Evolutionary conservation across 768 basidiomycete species (phyloP), one percentile per base, ranked within the genome.

Genomic region (Leccinum arenicola): DNA sequence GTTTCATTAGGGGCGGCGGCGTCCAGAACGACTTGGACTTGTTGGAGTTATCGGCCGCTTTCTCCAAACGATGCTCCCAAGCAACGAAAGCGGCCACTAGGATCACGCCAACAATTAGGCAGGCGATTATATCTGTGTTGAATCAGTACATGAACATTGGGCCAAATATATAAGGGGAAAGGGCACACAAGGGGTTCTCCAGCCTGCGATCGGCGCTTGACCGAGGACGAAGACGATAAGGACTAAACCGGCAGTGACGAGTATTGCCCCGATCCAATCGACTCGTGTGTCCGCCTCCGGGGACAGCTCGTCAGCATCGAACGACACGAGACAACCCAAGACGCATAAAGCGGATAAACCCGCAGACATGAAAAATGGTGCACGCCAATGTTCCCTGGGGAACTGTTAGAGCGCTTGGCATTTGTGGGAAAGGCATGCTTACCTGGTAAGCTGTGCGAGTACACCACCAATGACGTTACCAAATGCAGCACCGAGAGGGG

Each of bases 191-290:
- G 75, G 63, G 5, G 86, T 86, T 10, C 69, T 73, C 89, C 89
- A 93, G 9, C 83, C 81, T 4, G 84, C 87, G 15, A 78, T 73
- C 21, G 78, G 78, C 6, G 84, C 89, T 61, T 89, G 83, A 50
- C 86, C 84, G 4, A 95, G 80, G 1, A 86, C 85, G 64, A 92
- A 93, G 8, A 87, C 78, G 61, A 94, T 77, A 0, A 93, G 73
- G 2, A 88, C 81, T 33, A 93, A 74, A 0, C 88, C 90, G 1
- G 75, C 69, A 0, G 89, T 91, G 55, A 84, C 73, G 14, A 93
- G 70, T 14, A 79, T 70, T 0, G 87, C 88, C 3, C 93, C 93
- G 21, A 89, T 71, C 89, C 90, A 93, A 60, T 95, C 93, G 0
- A 93, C 79, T 0, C 85, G 77, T 25, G 76, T 69, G 59, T 81